Base-by-base conservation (phyloP, 2,329 filamentous ascomycete genomes). In the Coniochaeta prunicola region DNA sequence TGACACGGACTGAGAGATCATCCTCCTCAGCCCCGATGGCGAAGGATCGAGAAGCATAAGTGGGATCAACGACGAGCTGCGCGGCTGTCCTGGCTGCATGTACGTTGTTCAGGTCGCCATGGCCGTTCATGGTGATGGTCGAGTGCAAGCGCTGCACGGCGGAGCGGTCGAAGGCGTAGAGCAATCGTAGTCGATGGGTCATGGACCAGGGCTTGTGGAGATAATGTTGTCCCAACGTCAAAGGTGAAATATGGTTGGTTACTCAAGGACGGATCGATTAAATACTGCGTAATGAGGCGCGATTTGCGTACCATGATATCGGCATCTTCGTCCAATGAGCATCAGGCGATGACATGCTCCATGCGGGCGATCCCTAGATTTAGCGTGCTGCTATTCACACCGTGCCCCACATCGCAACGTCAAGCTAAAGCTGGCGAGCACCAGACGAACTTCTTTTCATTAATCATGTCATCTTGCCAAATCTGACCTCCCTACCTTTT, bases 11-110 rank as follows among this genome's bases (percentile, higher is more conserved):
- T 1, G 67, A 62, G 0, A 67, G 9, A 57, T 82, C 77, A 61
- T 86, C 83, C 58, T 84, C 73, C 0, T 61, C 59, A 17, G 70
- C 62, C 0, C 70, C 59, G 33, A 85, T 75, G 2, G 77, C 77
- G 12, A 85, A 70, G 1, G 76, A 71, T 21, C 56, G 63, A 50
- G 61, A 60, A 4, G 38, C 53, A 55, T 71, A 70, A 7, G 54
- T 59, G 19, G 65, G 57, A 38, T 71, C 67, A n/a, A 57, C 50
- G 8, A 26, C 53, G 15, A 55, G 53, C 31, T 64, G 62, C 1
- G 64, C 54, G 2, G 33, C 28, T 24, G 63, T 31, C 34, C 70
- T 65, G 19, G 60, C 59, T 31, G 67, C 70, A 42, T 65, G 59
- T n/a, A 63, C 60, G 61, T 73, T 73, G 63, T 72, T 72, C 28